Percentiles rank a stretch among this genome's conserved stretches.
Evolutionary conservation across 345 rosid species (phyloP).

Genomic region (Dipteronia sinensis): DNA sequence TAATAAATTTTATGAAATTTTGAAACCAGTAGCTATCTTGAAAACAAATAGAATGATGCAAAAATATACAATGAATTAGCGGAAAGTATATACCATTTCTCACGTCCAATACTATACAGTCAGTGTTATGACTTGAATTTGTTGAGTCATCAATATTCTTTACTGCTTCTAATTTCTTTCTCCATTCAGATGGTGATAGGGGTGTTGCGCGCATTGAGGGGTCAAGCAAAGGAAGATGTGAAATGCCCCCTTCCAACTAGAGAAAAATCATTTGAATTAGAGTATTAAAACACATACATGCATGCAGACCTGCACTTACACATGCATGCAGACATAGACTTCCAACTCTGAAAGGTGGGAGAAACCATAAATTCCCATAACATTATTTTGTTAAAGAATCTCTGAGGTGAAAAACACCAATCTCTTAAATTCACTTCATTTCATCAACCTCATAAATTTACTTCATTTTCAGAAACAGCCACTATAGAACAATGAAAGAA

Average conservation of each 20-base stretch:
- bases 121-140: constrained; percentile 34
- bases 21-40: background rate
- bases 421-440: background rate
- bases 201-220: constrained; percentile 75
- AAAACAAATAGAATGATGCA: background rate
- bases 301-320: background rate
- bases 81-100: constrained; percentile 68
- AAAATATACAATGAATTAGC: background rate
- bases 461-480: background rate
- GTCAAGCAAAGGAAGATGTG: constrained; percentile 82
- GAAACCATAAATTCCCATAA: background rate
- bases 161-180: constrained; percentile 55
- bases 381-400: background rate
- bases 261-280: constrained; percentile 9
- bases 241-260: constrained; percentile 81
- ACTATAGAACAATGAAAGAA: background rate
- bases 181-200: constrained; percentile 83
- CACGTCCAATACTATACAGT: constrained; percentile 68
- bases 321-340: too few relatives aligned
- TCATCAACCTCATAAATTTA: background rate
- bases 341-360: background rate
- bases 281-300: background rate
- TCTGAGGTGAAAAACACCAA: background rate
- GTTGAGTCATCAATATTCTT: constrained; percentile 30
- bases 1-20: background rate